Percentiles rank a stretch among this genome's conserved stretches.
These are phyloP conservation scores for Coleophoma crateriformis DNA, from an alignment of 2,329 filamentous ascomycete species.

Conservation along the genomic window DNA sequence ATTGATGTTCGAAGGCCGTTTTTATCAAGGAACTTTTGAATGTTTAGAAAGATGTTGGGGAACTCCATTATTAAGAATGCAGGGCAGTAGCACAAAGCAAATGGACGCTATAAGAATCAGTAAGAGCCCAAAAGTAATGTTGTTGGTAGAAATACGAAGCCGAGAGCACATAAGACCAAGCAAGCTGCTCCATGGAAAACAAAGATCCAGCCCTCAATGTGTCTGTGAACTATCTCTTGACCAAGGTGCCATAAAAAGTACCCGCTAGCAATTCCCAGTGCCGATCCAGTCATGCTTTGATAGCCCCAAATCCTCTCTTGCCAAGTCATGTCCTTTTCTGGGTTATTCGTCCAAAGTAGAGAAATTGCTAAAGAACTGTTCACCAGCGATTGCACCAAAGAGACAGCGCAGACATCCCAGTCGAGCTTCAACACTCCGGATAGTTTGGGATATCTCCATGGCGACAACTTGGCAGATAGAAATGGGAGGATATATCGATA, in stretches of 20 bases:
- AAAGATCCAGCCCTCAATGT: conserved; percentile 3
- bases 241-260: conserved; percentile 7
- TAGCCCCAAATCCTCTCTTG: conserved; percentile 9
- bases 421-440: neutral
- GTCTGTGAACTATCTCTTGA: neutral
- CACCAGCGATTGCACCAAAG: conserved; percentile 2
- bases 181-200: conserved; percentile 2
- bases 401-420: conserved; percentile 1
- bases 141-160: conserved; percentile 2
- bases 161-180: conserved; percentile 1
- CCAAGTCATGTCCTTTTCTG: conserved; percentile 3
- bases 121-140: neutral
- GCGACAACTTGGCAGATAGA: neutral
- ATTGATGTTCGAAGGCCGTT: neutral
- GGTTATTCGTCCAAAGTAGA: conserved; percentile 2
- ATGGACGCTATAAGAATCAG: conserved; percentile 4
- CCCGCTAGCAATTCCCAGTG: conserved; percentile 4
- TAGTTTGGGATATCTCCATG: conserved; percentile 1
- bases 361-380: conserved; percentile 4
- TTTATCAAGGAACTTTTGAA: conserved; percentile 4
- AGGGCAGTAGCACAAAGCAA: conserved; percentile 4
- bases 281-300: conserved; percentile 2
- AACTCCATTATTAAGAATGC: conserved; percentile 5
- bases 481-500: conserved; percentile 2
- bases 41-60: conserved; percentile 7